Evolutionary conservation across 768 basidiomycete genomes (phyloP).

Genomic region (Mycena metata): DNA sequence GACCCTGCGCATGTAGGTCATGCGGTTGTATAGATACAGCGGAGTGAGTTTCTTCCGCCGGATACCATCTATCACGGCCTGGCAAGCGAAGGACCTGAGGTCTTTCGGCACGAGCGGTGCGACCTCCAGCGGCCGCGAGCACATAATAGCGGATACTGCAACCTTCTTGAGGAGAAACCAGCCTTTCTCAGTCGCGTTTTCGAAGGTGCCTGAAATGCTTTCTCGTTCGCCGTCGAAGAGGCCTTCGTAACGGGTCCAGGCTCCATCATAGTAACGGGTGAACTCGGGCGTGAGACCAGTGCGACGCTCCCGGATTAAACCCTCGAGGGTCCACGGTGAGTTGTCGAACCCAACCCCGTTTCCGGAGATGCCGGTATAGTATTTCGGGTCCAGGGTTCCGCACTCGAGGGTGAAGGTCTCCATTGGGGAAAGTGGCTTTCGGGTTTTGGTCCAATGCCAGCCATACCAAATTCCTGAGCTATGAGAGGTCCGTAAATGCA

Average conservation of each 20-base stretch:
- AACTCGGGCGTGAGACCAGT: not conserved
- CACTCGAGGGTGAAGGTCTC: constrained; percentile 3
- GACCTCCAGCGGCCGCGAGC: no score
- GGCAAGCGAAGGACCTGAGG: no score
- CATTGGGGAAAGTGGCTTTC: constrained; percentile 4
- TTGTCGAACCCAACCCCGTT: not conserved
- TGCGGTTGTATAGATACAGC: not conserved
- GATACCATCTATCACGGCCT: not conserved
- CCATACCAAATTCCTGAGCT: constrained; percentile 30
- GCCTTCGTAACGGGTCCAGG: constrained; percentile 11
- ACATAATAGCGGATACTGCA: no score
- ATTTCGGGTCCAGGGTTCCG: constrained; percentile 1
- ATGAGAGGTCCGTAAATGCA: not conserved
- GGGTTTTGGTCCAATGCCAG: constrained; percentile 26
- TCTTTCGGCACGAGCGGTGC: no score
- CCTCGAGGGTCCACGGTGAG: not conserved
- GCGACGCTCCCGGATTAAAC: not conserved
- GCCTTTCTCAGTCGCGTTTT: not conserved
- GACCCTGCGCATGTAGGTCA: not conserved
- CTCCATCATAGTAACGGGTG: not conserved
- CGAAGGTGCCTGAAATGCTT: constrained; percentile 13
- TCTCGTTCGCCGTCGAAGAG: constrained; percentile 4
- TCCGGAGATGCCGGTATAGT: not conserved
- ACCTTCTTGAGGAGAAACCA: constrained; percentile 23
- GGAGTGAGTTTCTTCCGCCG: not conserved